Conservation (phyloP, 208 protist species). For the Leptomonas seymouri region DNA sequence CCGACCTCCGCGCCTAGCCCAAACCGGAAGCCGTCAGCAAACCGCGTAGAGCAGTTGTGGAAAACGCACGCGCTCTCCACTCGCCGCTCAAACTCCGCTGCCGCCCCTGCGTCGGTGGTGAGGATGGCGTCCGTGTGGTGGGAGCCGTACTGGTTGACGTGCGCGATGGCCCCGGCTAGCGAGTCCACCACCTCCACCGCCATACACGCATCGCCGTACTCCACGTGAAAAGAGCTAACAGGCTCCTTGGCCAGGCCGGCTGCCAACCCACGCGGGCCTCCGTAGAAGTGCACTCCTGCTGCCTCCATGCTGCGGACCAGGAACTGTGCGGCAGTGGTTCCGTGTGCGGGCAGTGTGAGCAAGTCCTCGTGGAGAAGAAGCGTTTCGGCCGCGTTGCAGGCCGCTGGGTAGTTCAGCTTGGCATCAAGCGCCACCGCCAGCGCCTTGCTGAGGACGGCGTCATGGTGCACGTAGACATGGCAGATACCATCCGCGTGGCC, state of each 20-base stretch:
- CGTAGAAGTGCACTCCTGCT: conserved; percentile 62
- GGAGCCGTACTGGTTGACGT: conserved; percentile 89
- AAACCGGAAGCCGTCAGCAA: conserved; percentile 92
- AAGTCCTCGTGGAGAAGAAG: conserved; percentile 82
- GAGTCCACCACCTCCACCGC: conserved; percentile 45
- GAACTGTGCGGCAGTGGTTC: conserved; percentile 27
- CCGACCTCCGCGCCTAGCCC: conserved; percentile 95
- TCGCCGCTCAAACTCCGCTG: conserved; percentile 48
- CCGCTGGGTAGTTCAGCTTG: conserved; percentile 95
- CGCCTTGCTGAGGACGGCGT: conserved; percentile 70
- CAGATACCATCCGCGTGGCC: conserved; percentile 96
- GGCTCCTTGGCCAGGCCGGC: conserved; percentile 22
- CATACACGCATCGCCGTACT: conserved; percentile 69
- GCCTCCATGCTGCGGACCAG: conserved; percentile 45
- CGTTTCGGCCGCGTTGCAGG: conserved; percentile 95
- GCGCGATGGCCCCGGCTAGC: conserved; percentile 72
- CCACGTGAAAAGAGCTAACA: conserved; percentile 43
- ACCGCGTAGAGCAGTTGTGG: conserved; percentile 92
- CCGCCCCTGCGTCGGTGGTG: conserved; percentile 50
- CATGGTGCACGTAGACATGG: conserved; percentile 90
- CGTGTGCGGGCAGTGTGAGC: conserved; percentile 12
- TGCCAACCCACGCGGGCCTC: conserved; percentile 40
- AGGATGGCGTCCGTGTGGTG: conserved; percentile 93
- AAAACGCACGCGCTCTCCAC: conserved; percentile 93
- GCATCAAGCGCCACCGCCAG: conserved; percentile 74